These are phyloP conservation scores for Nakataea oryzae DNA, from an alignment of 2,329 filamentous ascomycete genomes.

Conservation along the genomic window DNA sequence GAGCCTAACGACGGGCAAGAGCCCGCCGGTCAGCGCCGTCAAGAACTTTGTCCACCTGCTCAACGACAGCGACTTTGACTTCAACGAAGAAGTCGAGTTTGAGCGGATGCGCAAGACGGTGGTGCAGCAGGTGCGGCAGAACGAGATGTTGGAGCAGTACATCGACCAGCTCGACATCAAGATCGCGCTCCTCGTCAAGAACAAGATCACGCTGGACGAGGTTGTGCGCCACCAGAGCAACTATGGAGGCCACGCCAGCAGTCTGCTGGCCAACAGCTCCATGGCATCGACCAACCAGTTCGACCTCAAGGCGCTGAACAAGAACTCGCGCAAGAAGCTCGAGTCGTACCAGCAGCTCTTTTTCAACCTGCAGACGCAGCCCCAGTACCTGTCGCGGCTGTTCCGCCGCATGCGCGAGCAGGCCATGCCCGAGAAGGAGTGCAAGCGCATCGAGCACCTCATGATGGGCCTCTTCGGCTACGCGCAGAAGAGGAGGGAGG, in stretches of 20 bases:
- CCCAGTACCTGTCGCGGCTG: conserved; percentile 82
- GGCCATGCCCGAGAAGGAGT: conserved; percentile 81
- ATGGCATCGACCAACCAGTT: conserved; percentile 86
- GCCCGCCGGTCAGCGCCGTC: conserved; percentile 90
- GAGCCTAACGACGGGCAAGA: conserved; percentile 90
- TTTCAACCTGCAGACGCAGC: conserved; percentile 93
- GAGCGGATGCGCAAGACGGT: conserved; percentile 91
- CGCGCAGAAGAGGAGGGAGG: conserved; percentile 90
- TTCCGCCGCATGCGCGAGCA: conserved; percentile 78
- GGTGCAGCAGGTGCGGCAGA: conserved; percentile 92
- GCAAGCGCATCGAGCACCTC: conserved; percentile 82
- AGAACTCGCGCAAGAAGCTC: conserved; percentile 87
- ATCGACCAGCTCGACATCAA: conserved; percentile 98
- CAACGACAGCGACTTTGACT: conserved; percentile 97
- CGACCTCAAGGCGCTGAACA: conserved; percentile 94
- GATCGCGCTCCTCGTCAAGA: conserved; percentile 95
- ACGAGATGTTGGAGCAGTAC: conserved; percentile 94
- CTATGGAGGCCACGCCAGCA: conserved; percentile 73
- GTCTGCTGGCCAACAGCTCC: conserved; percentile 76
- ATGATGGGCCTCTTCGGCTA: conserved; percentile 97
- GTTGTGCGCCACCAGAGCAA: conserved; percentile 95
- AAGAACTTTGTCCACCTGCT: conserved; percentile 97
- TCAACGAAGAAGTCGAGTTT: conserved; percentile 97
- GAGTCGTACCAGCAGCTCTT: conserved; percentile 97
- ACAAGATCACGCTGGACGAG: conserved; percentile 98